Base-by-base conservation (phyloP, 345 rosid species). In the Sapria himalayana region DNA sequence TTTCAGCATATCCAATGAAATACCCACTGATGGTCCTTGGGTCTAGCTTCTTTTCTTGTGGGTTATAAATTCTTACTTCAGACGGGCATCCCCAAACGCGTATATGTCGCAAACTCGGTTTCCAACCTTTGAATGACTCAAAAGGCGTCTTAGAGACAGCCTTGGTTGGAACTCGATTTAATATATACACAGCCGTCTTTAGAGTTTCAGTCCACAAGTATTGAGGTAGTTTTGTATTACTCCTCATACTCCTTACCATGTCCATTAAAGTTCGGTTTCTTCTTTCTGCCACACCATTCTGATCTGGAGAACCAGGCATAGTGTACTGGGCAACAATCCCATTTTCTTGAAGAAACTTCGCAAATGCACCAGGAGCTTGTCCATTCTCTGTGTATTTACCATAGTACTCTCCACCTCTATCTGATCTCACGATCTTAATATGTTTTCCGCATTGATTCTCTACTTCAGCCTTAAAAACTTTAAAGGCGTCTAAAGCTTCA, bases 51-150 rank as follows among this genome's bases (percentile, higher is more conserved):
- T 27, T 42, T 27, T 17, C 24, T 0, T 22, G 10, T 4, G 33
- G 50, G 24, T 46, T 21, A 12, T 34, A 35, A 25, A 22, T 14
- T 15, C 23, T 46, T 22, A 46, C 31, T 34, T 16, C 20, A 21
- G 19, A 5, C 10, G 0, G 19, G 12, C 22, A 46, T 19, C 15
- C 41, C 41, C 23, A 22, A n/a, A 35, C n/a, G 3, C 9, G n/a
- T n/a, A n/a, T n/a, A n/a, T n/a, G n/a, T n/a, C n/a, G n/a, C n/a
- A n/a, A n/a, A n/a, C 33, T 46, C 11, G 17, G 22, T 46, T 46
- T 35, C 50, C 19, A 46, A 21, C 50, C 33, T 33, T 46, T 46
- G 1, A 9, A 32, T 22, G 35, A 34, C 50, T 35, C 2, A 46
- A 46, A 35, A 22, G 41, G 33, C 1, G 33, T 35, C 4, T 36